Percentiles rank a stretch among this genome's conserved stretches.
Evolutionary conservation across 768 basidiomycete species (phyloP).

Genomic region (Polyporus arcularius): DNA sequence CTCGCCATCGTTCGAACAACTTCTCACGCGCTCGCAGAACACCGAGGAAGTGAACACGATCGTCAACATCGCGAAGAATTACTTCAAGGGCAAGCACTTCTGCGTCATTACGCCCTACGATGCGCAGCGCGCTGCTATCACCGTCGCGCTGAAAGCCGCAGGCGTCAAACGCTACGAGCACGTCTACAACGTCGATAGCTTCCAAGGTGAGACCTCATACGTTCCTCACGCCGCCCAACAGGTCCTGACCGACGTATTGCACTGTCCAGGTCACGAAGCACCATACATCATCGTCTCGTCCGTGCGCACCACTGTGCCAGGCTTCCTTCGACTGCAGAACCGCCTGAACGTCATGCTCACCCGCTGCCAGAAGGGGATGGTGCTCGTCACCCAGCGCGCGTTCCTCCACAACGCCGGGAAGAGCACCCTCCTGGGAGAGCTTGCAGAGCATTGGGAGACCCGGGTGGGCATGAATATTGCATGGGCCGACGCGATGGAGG

Average conservation of each 20-base stretch:
- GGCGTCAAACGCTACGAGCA: conserved; percentile 38
- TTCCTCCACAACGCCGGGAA: conserved; percentile 36
- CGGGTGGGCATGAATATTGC: conserved; percentile 7
- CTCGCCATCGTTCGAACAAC: too few species aligned
- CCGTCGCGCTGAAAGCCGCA: conserved; percentile 34
- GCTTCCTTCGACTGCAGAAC: conserved; percentile 46
- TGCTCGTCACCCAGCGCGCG: conserved; percentile 45
- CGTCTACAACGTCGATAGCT: conserved; percentile 58
- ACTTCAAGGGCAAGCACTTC: conserved; percentile 41
- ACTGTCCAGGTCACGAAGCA: conserved; percentile 48
- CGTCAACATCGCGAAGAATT: conserved; percentile 43
- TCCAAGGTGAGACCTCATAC: conserved; percentile 42
- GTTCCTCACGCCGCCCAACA: too few species aligned
- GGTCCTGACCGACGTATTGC: background rate
- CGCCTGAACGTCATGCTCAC: conserved; percentile 55
- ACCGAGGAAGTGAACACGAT: conserved; percentile 40
- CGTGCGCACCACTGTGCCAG: conserved; percentile 45
- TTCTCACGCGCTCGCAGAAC: conserved; percentile 38
- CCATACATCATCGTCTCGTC: conserved; percentile 51
- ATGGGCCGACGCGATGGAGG: conserved; percentile 8
- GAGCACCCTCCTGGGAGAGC: conserved; percentile 45
- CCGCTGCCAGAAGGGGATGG: conserved; percentile 47
- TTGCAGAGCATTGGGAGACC: conserved; percentile 32
- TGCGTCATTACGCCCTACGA: conserved; percentile 59
- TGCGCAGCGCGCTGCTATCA: conserved; percentile 48